These are phyloP conservation scores for Osmanthus fragrans DNA, from an alignment of 257 asterid species.

Conservation along the genomic window DNA sequence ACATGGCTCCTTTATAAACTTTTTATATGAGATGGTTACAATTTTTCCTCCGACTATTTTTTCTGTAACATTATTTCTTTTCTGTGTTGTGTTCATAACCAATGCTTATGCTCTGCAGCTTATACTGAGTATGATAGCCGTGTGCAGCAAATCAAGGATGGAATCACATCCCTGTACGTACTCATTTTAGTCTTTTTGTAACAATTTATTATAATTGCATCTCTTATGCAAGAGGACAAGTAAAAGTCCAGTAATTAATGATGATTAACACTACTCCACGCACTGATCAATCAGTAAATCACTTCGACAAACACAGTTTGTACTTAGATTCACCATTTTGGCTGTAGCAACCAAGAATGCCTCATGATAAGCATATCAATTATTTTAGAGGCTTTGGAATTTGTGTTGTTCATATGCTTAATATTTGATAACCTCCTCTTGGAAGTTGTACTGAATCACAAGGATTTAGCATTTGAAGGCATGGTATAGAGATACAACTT, in stretches of 20 bases:
- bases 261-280: not conserved
- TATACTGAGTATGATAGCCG: slow-evolving; percentile 55
- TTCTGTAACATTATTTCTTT: not conserved
- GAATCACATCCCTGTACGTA: slow-evolving; percentile 74
- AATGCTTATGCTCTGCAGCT: slow-evolving; percentile 42
- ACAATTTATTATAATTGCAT: not conserved
- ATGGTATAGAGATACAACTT: not conserved
- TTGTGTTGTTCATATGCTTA: not conserved
- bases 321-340: not conserved
- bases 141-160: slow-evolving; percentile 77
- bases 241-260: slow-evolving; percentile 9
- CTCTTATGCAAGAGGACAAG: not conserved
- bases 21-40: not conserved
- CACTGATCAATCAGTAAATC: not conserved
- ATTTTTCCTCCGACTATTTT: slow-evolving; percentile 9
- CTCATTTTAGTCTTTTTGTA: slow-evolving; percentile 21
- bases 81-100: slow-evolving; percentile 2
- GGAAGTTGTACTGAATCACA: slow-evolving; percentile 1
- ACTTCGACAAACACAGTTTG: not conserved
- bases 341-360: not conserved
- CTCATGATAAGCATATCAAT: not conserved
- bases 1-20: not conserved
- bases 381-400: not conserved
- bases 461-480: slow-evolving; percentile 3
- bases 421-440: not conserved